Evolutionary conservation across 345 rosid species (phyloP).

Genomic region (Streptanthus diversifolius): DNA sequence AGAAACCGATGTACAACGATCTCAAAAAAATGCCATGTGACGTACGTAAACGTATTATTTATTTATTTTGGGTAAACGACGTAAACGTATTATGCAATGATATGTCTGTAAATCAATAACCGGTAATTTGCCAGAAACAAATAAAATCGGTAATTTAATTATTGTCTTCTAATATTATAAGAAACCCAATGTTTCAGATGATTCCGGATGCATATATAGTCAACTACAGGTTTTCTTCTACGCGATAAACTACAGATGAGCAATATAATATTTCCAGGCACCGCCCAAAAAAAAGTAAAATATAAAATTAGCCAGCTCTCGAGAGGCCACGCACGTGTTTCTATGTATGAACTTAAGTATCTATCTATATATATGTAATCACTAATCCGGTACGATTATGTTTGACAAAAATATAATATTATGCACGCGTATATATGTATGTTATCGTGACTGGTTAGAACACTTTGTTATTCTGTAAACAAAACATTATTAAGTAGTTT

Average conservation of each 20-base stretch:
- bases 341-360: background rate
- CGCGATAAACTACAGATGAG: background rate
- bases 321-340: background rate
- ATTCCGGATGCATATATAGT: background rate
- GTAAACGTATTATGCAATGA: too few species aligned
- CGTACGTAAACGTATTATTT: too few species aligned
- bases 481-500: background rate
- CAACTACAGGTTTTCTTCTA: background rate
- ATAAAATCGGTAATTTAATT: background rate
- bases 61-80: too few species aligned
- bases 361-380: background rate
- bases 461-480: background rate
- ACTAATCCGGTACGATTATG: background rate
- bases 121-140: background rate
- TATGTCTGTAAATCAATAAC: background rate
- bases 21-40: background rate
- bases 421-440: background rate
- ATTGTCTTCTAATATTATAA: background rate
- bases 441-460: background rate
- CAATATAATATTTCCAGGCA: background rate
- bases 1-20: background rate
- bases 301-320: conserved; percentile 2
- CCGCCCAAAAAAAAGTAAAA: background rate
- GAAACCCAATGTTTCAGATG: background rate
- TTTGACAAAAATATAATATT: background rate